phyloP scores from a whole-genome alignment of 1,139 yeast genomes.

The Taphrina betulina region DNA sequence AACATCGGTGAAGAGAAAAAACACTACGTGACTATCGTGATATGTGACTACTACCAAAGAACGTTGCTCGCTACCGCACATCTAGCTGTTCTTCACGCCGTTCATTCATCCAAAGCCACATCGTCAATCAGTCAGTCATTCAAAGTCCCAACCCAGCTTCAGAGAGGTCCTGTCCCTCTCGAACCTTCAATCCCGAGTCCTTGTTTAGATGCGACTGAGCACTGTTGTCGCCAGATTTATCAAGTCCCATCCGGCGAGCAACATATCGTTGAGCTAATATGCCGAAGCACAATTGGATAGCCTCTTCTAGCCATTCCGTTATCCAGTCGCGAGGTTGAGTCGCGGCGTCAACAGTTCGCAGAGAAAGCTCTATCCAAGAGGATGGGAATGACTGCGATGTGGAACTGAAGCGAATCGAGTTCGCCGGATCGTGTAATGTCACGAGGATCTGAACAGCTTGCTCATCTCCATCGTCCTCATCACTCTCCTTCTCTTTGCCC shows the following conservation, averaged over 20 bases:
- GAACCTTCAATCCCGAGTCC: slow-evolving; percentile 10
- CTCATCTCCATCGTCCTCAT: slow-evolving; percentile 39
- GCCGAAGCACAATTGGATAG: slow-evolving; percentile 75
- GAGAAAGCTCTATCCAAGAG: slow-evolving; percentile 79
- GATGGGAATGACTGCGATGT: slow-evolving; percentile 88
- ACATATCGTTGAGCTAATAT: slow-evolving; percentile 88
- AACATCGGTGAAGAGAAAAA: too few relatives aligned
- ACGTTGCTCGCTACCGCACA: too few relatives aligned
- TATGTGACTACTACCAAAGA: too few relatives aligned
- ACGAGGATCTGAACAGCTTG: slow-evolving; percentile 54
- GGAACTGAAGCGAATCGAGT: slow-evolving; percentile 68
- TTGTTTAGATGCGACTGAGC: not conserved
- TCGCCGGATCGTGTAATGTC: slow-evolving; percentile 72
- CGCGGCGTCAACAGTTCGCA: slow-evolving; percentile 48
- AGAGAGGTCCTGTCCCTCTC: slow-evolving; percentile 17
- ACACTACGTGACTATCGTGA: too few relatives aligned
- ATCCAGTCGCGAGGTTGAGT: slow-evolving; percentile 88
- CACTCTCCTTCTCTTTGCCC: slow-evolving; percentile 38
- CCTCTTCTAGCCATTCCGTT: slow-evolving; percentile 84
- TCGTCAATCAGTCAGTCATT: too few relatives aligned
- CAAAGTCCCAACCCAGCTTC: slow-evolving; percentile 18
- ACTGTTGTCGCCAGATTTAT: not conserved
- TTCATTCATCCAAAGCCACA: too few relatives aligned
- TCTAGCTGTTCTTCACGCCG: too few relatives aligned
- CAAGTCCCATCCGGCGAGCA: slow-evolving; percentile 78